Evolutionary conservation across 495 filamentous ascomycete species (phyloP).

Genomic region (Bacidia gigantensis): DNA sequence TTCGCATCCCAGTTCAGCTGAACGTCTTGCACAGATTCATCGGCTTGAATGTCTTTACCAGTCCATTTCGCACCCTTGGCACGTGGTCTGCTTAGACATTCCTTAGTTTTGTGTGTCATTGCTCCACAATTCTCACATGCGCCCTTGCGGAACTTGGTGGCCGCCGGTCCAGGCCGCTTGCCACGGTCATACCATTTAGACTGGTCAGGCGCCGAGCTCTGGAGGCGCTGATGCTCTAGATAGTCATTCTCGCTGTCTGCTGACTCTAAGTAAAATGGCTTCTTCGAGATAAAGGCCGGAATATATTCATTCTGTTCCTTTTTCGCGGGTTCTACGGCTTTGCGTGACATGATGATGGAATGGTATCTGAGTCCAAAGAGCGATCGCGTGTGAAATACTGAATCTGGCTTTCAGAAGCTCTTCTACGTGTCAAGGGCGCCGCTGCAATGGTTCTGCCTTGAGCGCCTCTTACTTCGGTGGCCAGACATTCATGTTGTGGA

Average conservation of each 20-base stretch:
- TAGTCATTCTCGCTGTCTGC: constrained; percentile 70
- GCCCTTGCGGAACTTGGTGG: constrained; percentile 94
- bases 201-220: constrained; percentile 46
- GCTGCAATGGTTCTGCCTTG: no score
- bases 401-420: no score
- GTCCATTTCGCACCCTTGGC: constrained; percentile 89
- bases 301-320: constrained; percentile 98
- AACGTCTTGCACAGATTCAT: constrained; percentile 76
- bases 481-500: no score
- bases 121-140: constrained; percentile 97
- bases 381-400: no score
- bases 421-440: no score
- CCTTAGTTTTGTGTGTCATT: constrained; percentile 89
- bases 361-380: no score
- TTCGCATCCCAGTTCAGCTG: constrained; percentile 95
- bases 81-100: constrained; percentile 78
- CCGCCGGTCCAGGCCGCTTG: constrained; percentile 62
- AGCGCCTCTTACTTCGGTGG: no score
- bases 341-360: constrained; percentile 30
- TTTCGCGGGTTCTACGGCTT: constrained; percentile 39
- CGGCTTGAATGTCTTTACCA: constrained; percentile 82
- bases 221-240: constrained; percentile 90
- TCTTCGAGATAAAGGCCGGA: constrained; percentile 92
- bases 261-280: constrained; percentile 89
- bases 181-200: constrained; percentile 86